Percentiles rank a stretch among this genome's conserved stretches.
phyloP scores from a whole-genome alignment of 179 eudicot species.

The Heliamphora pulchella region DNA sequence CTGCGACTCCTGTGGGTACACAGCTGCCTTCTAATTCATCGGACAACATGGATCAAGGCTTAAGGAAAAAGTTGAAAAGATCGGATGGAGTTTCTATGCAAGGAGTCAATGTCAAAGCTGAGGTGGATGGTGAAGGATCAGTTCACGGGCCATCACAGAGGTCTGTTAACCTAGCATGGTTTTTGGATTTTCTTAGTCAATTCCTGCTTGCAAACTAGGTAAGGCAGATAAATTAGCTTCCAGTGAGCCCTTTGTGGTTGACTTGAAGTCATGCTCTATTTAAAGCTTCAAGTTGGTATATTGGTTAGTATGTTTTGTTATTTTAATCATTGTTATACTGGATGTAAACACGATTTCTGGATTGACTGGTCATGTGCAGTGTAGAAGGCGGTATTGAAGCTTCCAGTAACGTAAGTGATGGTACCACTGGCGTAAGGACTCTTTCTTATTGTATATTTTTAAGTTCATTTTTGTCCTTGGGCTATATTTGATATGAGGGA shows the following conservation, averaged over 20 bases:
- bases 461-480: background rate
- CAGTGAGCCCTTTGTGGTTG: background rate
- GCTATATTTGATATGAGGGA: conserved; percentile 1
- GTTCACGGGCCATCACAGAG: conserved; percentile 11
- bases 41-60: conserved; percentile 7
- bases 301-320: background rate
- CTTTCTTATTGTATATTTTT: background rate
- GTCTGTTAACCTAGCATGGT: conserved; percentile 2
- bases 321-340: background rate
- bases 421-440: conserved; percentile 12
- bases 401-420: conserved; percentile 16
- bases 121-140: conserved; percentile 17
- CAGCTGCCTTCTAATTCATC: conserved; percentile 6
- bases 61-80: conserved; percentile 17
- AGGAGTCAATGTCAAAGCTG: conserved; percentile 7
- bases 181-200: background rate
- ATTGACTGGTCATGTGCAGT: conserved; percentile 11
- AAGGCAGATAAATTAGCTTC: background rate
- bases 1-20: conserved; percentile 8
- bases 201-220: background rate
- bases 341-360: background rate
- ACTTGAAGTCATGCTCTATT: background rate
- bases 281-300: background rate
- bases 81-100: conserved; percentile 13
- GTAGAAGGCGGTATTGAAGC: conserved; percentile 18